Evolutionary conservation across 2,329 filamentous ascomycete species (phyloP).

Genomic region (Pseudocercospora fuligena): DNA sequence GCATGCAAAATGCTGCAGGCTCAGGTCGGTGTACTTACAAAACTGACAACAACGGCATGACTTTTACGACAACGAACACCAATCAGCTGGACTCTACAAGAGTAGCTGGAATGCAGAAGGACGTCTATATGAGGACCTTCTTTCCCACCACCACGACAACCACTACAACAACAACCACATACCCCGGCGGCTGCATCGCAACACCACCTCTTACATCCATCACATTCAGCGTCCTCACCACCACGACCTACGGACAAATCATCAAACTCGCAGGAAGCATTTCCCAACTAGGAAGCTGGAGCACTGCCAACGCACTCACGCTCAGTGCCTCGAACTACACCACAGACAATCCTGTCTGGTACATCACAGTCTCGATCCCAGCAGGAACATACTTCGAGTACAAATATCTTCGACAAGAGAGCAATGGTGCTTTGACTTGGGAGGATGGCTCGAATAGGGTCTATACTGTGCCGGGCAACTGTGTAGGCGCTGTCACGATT

Average conservation of each 20-base stretch:
- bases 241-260: conserved; percentile 64
- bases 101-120: conserved; percentile 6
- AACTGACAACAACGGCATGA: conserved; percentile 3
- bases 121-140: neutral
- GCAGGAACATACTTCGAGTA: conserved; percentile 65
- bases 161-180: conserved; percentile 27
- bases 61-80: neutral
- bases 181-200: conserved; percentile 21
- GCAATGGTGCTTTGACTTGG: conserved; percentile 63
- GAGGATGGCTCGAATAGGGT: conserved; percentile 48
- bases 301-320: conserved; percentile 56
- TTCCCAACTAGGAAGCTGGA: conserved; percentile 65
- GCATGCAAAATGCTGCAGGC: conserved; percentile 5
- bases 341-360: conserved; percentile 64
- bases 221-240: conserved; percentile 32
- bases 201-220: conserved; percentile 50
- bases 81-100: neutral
- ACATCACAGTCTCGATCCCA: conserved; percentile 54
- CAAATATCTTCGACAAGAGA: conserved; percentile 68
- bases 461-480: conserved; percentile 28
- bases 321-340: conserved; percentile 66
- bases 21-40: neutral
- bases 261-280: conserved; percentile 68
- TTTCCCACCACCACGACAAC: conserved; percentile 13
- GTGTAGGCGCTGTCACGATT: conserved; percentile 25